phyloP scores from a whole-genome alignment of 371 early-diverging fungal species.

The Rhizomucor pusillus region DNA sequence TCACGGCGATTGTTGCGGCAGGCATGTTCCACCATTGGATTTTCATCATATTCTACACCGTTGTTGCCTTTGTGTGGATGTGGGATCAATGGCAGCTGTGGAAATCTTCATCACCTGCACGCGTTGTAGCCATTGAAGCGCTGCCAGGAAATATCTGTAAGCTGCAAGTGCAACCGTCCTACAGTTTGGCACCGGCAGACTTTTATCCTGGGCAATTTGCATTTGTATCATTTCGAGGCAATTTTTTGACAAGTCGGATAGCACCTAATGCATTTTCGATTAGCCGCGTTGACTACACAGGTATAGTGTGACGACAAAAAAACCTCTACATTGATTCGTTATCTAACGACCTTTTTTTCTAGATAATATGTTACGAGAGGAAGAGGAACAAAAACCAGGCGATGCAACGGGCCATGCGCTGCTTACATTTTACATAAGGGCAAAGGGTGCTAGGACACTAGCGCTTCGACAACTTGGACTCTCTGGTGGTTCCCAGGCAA shows the following conservation, averaged over 20 bases:
- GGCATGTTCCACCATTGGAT: conserved; percentile 34
- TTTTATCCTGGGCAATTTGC: conserved; percentile 31
- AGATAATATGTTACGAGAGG: too few species aligned
- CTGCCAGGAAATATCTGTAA: conserved; percentile 26
- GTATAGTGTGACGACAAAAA: too few species aligned
- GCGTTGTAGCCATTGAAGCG: conserved; percentile 11
- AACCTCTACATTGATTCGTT: too few species aligned
- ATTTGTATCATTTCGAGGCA: conserved; percentile 16
- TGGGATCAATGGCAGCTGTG: conserved; percentile 23
- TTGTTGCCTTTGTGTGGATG: conserved; percentile 24
- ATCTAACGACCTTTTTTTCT: too few species aligned
- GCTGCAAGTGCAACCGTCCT: conserved; percentile 19
- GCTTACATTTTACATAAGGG: conserved; percentile 32
- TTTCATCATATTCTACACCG: conserved; percentile 30
- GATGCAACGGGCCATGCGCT: conserved; percentile 1
- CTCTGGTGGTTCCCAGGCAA: not conserved
- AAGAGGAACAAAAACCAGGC: too few species aligned
- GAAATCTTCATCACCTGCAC: conserved; percentile 5
- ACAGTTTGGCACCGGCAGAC: not conserved
- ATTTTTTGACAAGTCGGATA: conserved; percentile 9
- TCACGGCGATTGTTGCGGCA: conserved; percentile 15
- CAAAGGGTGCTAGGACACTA: conserved; percentile 20
- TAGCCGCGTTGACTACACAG: conserved; percentile 19
- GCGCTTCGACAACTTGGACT: conserved; percentile 10
- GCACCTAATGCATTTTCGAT: conserved; percentile 39